A percentile compares a stretch with the other conserved stretches of the same genome.
Evolutionary conservation across 2,329 filamentous ascomycete genomes (phyloP).

Genomic region (Canariomyces notabilis): DNA sequence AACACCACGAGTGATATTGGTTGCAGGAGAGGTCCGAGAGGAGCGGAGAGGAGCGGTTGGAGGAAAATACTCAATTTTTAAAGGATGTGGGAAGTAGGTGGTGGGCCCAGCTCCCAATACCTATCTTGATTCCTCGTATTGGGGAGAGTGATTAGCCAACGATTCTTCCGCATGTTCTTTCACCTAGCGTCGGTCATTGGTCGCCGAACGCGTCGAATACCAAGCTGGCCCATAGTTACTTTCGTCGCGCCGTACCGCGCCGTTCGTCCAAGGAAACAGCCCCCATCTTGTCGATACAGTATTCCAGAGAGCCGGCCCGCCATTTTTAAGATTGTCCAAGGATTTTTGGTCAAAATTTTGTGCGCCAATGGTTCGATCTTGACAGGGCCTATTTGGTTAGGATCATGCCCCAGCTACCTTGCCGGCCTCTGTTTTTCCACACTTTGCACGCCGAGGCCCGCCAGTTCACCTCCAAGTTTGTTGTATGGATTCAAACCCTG

Average conservation of each 20-base stretch:
- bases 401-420: constrained; percentile 8
- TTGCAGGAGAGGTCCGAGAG: neutral
- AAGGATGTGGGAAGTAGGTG: too few relatives aligned
- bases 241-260: constrained; percentile 4
- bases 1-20: constrained; percentile 12
- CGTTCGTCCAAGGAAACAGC: constrained; percentile 14
- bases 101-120: too few relatives aligned
- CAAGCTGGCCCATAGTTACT: constrained; percentile 4
- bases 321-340: constrained; percentile 9
- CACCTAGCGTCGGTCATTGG: constrained; percentile 3
- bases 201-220: constrained; percentile 10
- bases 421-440: too few relatives aligned
- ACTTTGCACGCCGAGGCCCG: too few relatives aligned
- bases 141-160: constrained; percentile 12
- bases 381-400: constrained; percentile 10
- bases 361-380: constrained; percentile 9
- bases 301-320: constrained; percentile 8
- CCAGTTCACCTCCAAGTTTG: too few relatives aligned
- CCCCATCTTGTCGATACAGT: constrained; percentile 2
- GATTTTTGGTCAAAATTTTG: constrained; percentile 11
- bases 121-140: too few relatives aligned
- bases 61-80: too few relatives aligned
- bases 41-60: constrained; percentile 10
- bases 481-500: too few relatives aligned
- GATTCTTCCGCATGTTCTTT: constrained; percentile 7